A percentile compares a stretch with the other conserved stretches of the same genome.
These are phyloP conservation scores for Coniochaeta prunicola DNA, from an alignment of 2,329 filamentous ascomycete genomes.

Conservation along the genomic window DNA sequence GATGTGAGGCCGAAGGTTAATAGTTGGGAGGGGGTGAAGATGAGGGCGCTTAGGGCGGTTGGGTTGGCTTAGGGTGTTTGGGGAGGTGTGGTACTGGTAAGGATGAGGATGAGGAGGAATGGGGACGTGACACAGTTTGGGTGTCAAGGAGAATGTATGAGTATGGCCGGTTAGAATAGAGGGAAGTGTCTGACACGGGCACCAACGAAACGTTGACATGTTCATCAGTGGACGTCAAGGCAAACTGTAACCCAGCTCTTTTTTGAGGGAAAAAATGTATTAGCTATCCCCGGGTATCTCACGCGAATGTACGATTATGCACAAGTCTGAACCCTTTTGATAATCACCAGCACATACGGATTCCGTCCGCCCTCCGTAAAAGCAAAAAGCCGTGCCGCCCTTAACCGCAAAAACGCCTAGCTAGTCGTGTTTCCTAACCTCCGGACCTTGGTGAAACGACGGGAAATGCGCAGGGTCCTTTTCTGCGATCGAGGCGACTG, in stretches of 20 bases:
- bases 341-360: neutral
- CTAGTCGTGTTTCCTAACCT: slow-evolving; percentile 15
- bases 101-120: neutral
- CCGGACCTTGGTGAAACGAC: slow-evolving; percentile 8
- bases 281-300: neutral
- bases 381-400: neutral
- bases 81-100: slow-evolving; percentile 6
- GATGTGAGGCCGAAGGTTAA: slow-evolving; percentile 64
- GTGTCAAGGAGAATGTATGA: too few species aligned
- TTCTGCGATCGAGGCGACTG: slow-evolving; percentile 9
- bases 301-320: neutral
- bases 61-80: slow-evolving; percentile 32
- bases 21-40: slow-evolving; percentile 60
- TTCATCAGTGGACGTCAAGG: too few species aligned
- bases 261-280: neutral
- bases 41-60: slow-evolving; percentile 46
- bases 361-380: neutral
- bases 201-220: too few species aligned
- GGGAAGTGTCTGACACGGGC: too few species aligned
- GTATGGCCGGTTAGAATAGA: too few species aligned
- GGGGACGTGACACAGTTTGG: too few species aligned
- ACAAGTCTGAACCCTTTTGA: neutral
- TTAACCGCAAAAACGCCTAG: neutral
- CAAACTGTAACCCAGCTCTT: slow-evolving; percentile 1
- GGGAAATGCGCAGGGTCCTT: slow-evolving; percentile 12